Percentiles rank a stretch among this genome's conserved stretches.
Evolutionary conservation across 495 filamentous ascomycete genomes (phyloP).

Genomic region (Margaritispora aquatica): DNA sequence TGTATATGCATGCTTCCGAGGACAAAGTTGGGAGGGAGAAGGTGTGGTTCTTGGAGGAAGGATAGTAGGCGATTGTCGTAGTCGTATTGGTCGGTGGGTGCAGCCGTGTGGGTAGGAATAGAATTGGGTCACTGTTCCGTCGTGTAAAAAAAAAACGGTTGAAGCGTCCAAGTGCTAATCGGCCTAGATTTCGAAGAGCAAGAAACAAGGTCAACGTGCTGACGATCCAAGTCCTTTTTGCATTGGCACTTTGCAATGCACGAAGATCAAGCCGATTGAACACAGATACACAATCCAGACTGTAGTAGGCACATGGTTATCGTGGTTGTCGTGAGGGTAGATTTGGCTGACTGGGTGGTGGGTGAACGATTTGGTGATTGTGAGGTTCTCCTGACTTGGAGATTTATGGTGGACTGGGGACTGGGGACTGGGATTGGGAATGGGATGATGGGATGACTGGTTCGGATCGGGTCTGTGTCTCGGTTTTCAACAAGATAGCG

Average conservation of each 20-base stretch:
- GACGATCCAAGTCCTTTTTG: too few species aligned
- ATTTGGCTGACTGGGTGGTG: background rate
- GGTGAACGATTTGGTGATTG: background rate
- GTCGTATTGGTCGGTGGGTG: background rate
- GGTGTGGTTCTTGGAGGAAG: conserved; percentile 6
- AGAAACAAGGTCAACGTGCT: background rate
- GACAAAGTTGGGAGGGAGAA: background rate
- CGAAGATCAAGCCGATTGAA: background rate
- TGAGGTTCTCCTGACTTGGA: background rate
- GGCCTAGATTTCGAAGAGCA: background rate
- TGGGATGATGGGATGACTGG: background rate
- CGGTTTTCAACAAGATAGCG: background rate
- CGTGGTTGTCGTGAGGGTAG: background rate
- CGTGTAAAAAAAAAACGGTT: background rate
- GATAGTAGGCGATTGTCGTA: background rate
- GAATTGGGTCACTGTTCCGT: background rate
- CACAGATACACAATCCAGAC: background rate
- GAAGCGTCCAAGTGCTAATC: background rate
- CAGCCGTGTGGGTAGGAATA: background rate
- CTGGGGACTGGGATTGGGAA: background rate
- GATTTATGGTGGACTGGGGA: background rate
- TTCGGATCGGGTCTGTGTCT: background rate
- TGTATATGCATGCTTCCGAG: conserved; percentile 20
- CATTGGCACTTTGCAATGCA: too few species aligned
- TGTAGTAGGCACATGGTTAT: background rate